Percentiles rank a stretch among this genome's conserved stretches.
These are phyloP conservation scores for Mrakia hoshinonis DNA, from an alignment of 768 basidiomycete species.

Conservation along the genomic window DNA sequence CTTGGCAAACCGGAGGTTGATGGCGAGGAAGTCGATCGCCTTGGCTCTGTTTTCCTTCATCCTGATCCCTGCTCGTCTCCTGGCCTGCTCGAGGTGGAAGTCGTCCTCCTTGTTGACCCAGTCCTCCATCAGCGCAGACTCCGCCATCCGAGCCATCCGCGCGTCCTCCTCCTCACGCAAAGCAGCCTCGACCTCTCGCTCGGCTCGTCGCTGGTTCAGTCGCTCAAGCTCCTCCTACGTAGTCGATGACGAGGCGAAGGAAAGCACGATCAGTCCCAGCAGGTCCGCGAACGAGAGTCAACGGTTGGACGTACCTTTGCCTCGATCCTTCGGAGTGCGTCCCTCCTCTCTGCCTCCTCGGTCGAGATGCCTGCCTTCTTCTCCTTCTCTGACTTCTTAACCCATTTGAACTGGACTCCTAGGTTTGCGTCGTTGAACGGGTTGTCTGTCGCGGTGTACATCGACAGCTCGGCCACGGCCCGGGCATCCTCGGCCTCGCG, in stretches of 20 bases:
- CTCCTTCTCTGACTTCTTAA: slow-evolving; percentile 97
- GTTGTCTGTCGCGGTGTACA: slow-evolving; percentile 93
- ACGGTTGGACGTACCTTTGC: slow-evolving; percentile 50
- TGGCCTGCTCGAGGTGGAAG: slow-evolving; percentile 92
- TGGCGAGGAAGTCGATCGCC: slow-evolving; percentile 93
- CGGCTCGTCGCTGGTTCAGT: slow-evolving; percentile 78
- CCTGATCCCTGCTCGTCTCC: slow-evolving; percentile 79
- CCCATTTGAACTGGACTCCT: slow-evolving; percentile 93
- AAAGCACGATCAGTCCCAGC: background rate
- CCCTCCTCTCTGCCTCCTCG: slow-evolving; percentile 68
- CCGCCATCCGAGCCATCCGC: slow-evolving; percentile 75
- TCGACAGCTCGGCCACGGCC: slow-evolving; percentile 77
- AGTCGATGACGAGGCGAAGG: background rate
- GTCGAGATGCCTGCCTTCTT: slow-evolving; percentile 71
- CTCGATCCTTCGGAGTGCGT: slow-evolving; percentile 72
- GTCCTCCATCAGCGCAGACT: slow-evolving; percentile 95
- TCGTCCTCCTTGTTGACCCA: slow-evolving; percentile 96
- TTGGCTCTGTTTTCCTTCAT: slow-evolving; percentile 95
- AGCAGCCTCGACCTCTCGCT: slow-evolving; percentile 79
- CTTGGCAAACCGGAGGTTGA: slow-evolving; percentile 88
- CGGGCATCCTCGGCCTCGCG: slow-evolving; percentile 65
- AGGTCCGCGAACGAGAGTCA: background rate
- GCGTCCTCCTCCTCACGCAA: slow-evolving; percentile 88
- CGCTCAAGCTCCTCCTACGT: slow-evolving; percentile 74
- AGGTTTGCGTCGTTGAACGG: slow-evolving; percentile 98